A percentile compares a stretch with the other conserved stretches of the same genome.
These are phyloP conservation scores for Prunus salicina DNA, from an alignment of 306 rosid genomes.

Conservation along the genomic window DNA sequence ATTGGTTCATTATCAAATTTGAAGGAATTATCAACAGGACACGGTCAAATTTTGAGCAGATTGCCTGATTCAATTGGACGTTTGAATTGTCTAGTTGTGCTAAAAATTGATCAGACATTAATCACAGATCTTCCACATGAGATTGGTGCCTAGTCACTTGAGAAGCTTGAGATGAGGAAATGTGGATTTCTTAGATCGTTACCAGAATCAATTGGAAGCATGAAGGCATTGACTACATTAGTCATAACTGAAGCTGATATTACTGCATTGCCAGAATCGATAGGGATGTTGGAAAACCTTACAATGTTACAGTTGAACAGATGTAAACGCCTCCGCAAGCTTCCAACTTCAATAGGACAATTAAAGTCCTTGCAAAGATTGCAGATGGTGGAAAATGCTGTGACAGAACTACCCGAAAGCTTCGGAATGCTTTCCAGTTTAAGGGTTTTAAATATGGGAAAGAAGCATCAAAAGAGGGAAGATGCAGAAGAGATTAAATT, in stretches of 20 bases:
- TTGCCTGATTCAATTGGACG: conserved; percentile 44
- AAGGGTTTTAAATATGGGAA: conserved; percentile 44
- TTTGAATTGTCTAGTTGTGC: conserved; percentile 39
- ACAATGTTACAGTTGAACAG: conserved; percentile 30
- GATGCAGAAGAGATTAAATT: background rate
- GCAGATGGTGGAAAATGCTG: conserved; percentile 42
- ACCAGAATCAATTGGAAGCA: conserved; percentile 53
- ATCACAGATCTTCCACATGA: conserved; percentile 51
- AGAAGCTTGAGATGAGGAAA: conserved; percentile 45
- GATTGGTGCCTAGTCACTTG: conserved; percentile 43
- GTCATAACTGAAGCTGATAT: conserved; percentile 33
- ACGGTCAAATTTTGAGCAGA: conserved; percentile 19
- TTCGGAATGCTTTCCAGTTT: conserved; percentile 59
- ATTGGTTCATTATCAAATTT: conserved; percentile 49
- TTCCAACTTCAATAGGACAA: conserved; percentile 58
- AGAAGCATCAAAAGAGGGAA: conserved; percentile 8
- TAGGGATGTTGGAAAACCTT: conserved; percentile 54
- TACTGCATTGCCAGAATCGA: conserved; percentile 47
- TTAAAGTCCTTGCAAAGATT: conserved; percentile 44
- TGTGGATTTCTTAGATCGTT: conserved; percentile 45
- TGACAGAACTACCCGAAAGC: conserved; percentile 52
- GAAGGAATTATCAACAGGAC: conserved; percentile 33
- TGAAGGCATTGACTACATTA: conserved; percentile 38
- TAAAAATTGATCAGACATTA: conserved; percentile 42
- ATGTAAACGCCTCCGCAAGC: conserved; percentile 40